Base-by-base conservation (phyloP, 441 rosid genomes). In the Biscutella laevigata region DNA sequence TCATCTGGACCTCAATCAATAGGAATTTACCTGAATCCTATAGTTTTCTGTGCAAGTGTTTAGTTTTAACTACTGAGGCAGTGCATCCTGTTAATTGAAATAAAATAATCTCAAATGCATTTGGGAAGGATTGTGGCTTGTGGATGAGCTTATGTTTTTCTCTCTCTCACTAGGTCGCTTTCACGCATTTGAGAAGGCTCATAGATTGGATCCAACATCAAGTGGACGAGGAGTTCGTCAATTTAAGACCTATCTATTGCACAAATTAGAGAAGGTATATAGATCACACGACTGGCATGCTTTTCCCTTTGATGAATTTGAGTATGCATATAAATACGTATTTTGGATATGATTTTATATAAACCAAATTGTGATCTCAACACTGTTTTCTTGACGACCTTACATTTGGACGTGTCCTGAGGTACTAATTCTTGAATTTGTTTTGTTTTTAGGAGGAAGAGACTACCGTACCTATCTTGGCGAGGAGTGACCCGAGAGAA, bases 141-240 rank as follows among this genome's bases (percentile, higher is more conserved):
- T 50, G 24, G 43, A 34, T 44, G 25, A 43, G 29, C 6, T 4
- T 20, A 5, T 32, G 58, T 0, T 49, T 38, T 11, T 57, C 10
- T 34, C 56, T 25, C 14, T 61, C 22, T 39, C 13, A 53, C 49
- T 58, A 83, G 95, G 95, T 73, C 88, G 95, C 39, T 86, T 83
- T 38, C 83, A 83, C 57, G 95, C 95, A 19, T 86, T 83, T 24
- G 88, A 86, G 79, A 81, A 81, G 59, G 88, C 95, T 24, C 84
- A 83, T 45, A 64, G 84, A 67, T 49, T 83, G 78, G 91, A 83
- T 64, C 75, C 64, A 21, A 76, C 60, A 48, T 83, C 95, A n/a
- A 74, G 69, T 19, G 95, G 91, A 4, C 78, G 91, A 33, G 95
- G 88, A 38, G 84, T 86, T 52, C 68, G 91, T 62, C 91, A 83